Evolutionary conservation across 108 stramenopile species (phyloP), one percentile per base, ranked within the genome.

Genomic region (Asterionellopsis glacialis): DNA sequence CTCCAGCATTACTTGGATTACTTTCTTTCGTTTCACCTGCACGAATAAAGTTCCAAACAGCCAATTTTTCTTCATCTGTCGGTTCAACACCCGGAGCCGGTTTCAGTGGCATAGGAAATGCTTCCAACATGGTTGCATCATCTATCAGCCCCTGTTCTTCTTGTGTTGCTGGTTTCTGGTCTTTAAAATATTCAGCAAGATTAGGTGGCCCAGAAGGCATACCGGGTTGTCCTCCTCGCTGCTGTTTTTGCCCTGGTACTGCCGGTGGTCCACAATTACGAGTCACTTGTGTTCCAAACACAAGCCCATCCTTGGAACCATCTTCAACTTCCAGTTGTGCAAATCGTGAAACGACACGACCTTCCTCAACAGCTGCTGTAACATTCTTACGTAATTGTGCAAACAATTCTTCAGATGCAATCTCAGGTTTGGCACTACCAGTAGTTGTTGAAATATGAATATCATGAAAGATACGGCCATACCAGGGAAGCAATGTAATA

Each of bases 41-140:
- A 42, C 57, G 57, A 42, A 57, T 57, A 22, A 57, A 57, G 10
- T 57, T 57, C 57, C 57, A 57, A 14, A 21, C 38, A 9, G 57
- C 24, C 18, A 33, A 9, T 21, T 25, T 25, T 22, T 16, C 6
- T 18, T 40, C 19, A 18, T 57, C 57, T 1, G 57, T 18, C 3
- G 57, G 26, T 19, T 33, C 9, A 24, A 4, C 9, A 40, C 33
- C 33, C 2, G 33, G 33, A 33, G 33, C 33, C 2, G 33, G 33
- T 33, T 33, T 33, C 33, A 5, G 33, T 7, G 33, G 33, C 33
- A 33, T 33, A 33, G 33, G 33, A 7, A 33, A 33, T 33, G 33
- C 33, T 33, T 33, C 33, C 33, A 40, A 40, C 15, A 38, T 33
- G 1, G 57, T 21, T 16, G 41, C n/a, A 42, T 40, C 38, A 33